Percentiles rank a stretch among this genome's conserved stretches.
Conservation (phyloP, 1,284 basidiomycete genomes). For the Lignosus rhinocerotis region DNA sequence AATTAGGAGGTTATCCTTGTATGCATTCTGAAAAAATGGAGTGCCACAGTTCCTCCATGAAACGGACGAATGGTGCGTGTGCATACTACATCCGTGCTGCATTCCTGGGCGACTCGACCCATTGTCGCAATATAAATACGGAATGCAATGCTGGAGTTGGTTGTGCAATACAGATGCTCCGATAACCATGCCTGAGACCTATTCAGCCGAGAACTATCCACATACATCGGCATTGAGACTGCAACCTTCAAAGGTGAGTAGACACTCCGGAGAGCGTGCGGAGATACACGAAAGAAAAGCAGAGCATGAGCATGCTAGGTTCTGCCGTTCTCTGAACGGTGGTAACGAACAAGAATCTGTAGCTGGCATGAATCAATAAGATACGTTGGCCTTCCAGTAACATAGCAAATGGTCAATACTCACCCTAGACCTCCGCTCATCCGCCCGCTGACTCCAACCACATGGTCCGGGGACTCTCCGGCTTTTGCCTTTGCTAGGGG, state of each 20-base stretch:
- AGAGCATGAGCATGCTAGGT: neutral
- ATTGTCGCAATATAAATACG: neutral
- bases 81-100: neutral
- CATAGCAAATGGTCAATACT: neutral
- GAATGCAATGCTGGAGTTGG: neutral
- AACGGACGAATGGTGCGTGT: neutral
- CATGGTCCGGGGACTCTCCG: neutral
- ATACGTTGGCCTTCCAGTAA: neutral
- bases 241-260: no score
- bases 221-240: neutral
- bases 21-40: neutral
- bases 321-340: neutral
- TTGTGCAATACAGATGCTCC: constrained; percentile 5
- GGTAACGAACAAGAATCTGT: neutral
- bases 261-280: neutral
- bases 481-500: neutral
- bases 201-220: neutral
- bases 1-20: neutral
- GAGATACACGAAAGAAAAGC: neutral
- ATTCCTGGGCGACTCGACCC: neutral
- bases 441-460: neutral
- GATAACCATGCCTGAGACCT: constrained; percentile 10
- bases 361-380: neutral
- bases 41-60: neutral
- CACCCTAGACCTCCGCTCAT: neutral